These are phyloP conservation scores for Cercophora newfieldiana DNA, from an alignment of 495 filamentous ascomycete genomes.

Conservation along the genomic window DNA sequence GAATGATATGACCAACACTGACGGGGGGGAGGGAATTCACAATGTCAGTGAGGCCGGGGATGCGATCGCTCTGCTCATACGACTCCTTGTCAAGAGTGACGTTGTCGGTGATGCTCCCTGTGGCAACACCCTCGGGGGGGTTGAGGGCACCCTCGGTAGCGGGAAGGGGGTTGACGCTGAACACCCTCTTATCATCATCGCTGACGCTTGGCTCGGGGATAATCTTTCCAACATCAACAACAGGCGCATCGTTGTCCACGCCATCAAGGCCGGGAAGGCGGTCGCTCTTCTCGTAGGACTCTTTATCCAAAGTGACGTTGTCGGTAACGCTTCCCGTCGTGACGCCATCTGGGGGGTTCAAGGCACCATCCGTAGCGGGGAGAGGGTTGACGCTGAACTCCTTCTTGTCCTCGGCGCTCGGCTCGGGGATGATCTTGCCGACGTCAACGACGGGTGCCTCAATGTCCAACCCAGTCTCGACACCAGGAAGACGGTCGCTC, in stretches of 20 bases:
- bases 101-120: slow-evolving; percentile 55
- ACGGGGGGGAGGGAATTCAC: background rate
- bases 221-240: background rate
- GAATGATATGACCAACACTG: background rate
- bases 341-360: slow-evolving; percentile 63
- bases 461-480: background rate
- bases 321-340: slow-evolving; percentile 54
- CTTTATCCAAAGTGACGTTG: slow-evolving; percentile 72
- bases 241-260: background rate
- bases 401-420: background rate
- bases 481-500: slow-evolving; percentile 48
- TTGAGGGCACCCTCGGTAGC: slow-evolving; percentile 77
- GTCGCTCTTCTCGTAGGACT: slow-evolving; percentile 77
- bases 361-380: slow-evolving; percentile 72
- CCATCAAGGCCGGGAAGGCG: slow-evolving; percentile 25
- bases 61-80: slow-evolving; percentile 65
- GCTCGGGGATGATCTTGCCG: background rate
- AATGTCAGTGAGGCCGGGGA: slow-evolving; percentile 2
- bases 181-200: slow-evolving; percentile 40
- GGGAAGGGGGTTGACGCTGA: slow-evolving; percentile 73
- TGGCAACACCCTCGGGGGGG: slow-evolving; percentile 63
- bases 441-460: background rate
- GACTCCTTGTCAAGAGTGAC: slow-evolving; percentile 79
- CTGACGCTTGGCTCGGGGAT: slow-evolving; percentile 52
- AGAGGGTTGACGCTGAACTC: slow-evolving; percentile 68